phyloP scores from a whole-genome alignment of 2,329 filamentous ascomycete genomes.

The Ceratocystis alfenasii region DNA sequence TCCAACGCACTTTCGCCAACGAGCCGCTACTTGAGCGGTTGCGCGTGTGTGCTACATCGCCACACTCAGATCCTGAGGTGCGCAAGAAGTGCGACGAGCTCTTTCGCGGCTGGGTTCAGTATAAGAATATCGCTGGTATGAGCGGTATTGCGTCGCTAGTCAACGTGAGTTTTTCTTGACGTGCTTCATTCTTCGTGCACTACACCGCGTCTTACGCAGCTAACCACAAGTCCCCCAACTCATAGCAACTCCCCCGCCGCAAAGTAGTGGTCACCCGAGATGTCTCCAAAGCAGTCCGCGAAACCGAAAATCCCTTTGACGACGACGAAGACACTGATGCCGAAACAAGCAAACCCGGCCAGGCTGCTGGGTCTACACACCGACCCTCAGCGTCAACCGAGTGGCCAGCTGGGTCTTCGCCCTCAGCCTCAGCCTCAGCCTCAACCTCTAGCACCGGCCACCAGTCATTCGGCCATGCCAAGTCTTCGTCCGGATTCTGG shows the following conservation, averaged over 20 bases:
- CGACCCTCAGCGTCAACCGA: slow-evolving; percentile 4
- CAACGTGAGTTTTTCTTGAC: slow-evolving; percentile 34
- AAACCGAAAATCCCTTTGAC: slow-evolving; percentile 63
- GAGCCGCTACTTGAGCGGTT: slow-evolving; percentile 85
- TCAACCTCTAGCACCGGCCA: slow-evolving; percentile 6
- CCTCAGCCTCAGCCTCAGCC: slow-evolving; percentile 3
- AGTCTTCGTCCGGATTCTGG: slow-evolving; percentile 33
- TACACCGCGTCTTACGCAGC: not conserved
- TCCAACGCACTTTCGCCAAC: slow-evolving; percentile 78
- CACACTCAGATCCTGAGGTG: slow-evolving; percentile 75
- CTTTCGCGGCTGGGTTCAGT: slow-evolving; percentile 80
- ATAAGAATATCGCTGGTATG: slow-evolving; percentile 69
- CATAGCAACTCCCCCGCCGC: slow-evolving; percentile 47
- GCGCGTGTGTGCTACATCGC: slow-evolving; percentile 73
- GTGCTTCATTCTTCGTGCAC: not conserved
- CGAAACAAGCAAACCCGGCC: slow-evolving; percentile 23
- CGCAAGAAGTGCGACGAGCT: slow-evolving; percentile 75
- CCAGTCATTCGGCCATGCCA: slow-evolving; percentile 27
- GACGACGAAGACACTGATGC: slow-evolving; percentile 49
- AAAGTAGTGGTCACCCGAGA: slow-evolving; percentile 66
- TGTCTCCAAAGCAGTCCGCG: slow-evolving; percentile 69
- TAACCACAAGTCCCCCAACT: not conserved
- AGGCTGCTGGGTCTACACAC: not conserved
- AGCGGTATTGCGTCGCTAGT: slow-evolving; percentile 71
- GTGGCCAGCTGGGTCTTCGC: slow-evolving; percentile 22